A percentile compares a stretch with the other conserved stretches of the same genome.
phyloP scores from a whole-genome alignment of 805 yeast species.

The Zygosaccharomyces bisporus region DNA sequence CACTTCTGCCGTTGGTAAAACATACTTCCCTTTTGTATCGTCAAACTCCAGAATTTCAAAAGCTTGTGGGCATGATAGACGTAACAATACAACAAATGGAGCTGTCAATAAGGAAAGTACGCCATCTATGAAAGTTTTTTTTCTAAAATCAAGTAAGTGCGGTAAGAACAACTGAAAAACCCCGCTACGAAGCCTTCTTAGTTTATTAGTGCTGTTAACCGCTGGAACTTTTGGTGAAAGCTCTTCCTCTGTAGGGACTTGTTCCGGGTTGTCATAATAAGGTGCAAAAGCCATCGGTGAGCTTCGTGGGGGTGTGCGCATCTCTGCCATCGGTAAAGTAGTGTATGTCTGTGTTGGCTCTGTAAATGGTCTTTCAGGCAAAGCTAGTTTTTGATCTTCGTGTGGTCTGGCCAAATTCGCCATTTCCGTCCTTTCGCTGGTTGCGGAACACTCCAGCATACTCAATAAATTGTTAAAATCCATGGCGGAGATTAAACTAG shows the following conservation, averaged over 20 bases:
- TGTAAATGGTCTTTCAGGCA: conserved; percentile 17
- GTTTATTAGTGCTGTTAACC: conserved; percentile 4
- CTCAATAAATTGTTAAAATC: conserved; percentile 28
- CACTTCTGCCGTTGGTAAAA: conserved; percentile 20
- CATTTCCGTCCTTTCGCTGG: conserved; percentile 12
- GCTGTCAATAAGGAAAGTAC: conserved; percentile 33
- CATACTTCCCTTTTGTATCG: conserved; percentile 20
- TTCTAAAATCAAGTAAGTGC: conserved; percentile 30
- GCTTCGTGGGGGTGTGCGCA: conserved; percentile 11
- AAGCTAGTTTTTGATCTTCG: not conserved
- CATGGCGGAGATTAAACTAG: conserved; percentile 32
- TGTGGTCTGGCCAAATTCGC: conserved; percentile 1
- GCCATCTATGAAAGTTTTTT: conserved; percentile 28
- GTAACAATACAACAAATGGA: conserved; percentile 36
- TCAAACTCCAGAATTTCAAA: conserved; percentile 28
- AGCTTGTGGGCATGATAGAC: conserved; percentile 37
- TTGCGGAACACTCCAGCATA: conserved; percentile 26
- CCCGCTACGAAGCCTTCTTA: conserved; percentile 5
- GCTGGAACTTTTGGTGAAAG: not conserved
- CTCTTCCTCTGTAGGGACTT: conserved; percentile 5
- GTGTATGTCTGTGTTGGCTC: conserved; percentile 15
- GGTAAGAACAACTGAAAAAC: conserved; percentile 30
- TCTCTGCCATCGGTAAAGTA: not conserved
- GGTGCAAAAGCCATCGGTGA: conserved; percentile 29
- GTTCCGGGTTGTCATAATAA: conserved; percentile 25